Percentiles rank a stretch among this genome's conserved stretches.
Conservation (phyloP, 345 rosid species). For the Ailanthus altissimus region DNA sequence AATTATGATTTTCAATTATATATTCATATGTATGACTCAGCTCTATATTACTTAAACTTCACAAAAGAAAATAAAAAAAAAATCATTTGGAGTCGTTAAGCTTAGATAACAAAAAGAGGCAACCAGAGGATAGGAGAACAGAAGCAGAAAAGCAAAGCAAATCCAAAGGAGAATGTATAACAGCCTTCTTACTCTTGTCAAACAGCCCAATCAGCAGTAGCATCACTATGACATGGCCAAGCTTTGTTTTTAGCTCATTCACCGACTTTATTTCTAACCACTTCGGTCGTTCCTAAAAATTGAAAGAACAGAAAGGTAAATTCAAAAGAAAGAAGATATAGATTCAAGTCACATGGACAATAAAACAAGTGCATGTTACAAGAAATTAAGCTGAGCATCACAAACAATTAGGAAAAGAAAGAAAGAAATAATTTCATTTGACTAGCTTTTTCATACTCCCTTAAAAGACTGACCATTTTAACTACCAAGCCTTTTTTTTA, state of each 20-base stretch:
- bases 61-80: not conserved
- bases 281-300: constrained; percentile 68
- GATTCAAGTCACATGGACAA: not conserved
- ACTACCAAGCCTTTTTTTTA: not conserved
- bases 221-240: constrained; percentile 97
- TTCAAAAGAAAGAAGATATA: not conserved
- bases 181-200: constrained; percentile 80
- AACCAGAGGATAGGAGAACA: constrained; percentile 71
- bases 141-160: constrained; percentile 83
- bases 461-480: not conserved
- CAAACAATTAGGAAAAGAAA: not conserved
- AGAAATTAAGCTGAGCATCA: not conserved
- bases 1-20: too few species aligned
- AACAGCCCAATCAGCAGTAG: constrained; percentile 83
- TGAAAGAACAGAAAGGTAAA: not conserved
- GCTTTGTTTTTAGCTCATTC: constrained; percentile 77
- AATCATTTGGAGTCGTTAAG: constrained; percentile 49
- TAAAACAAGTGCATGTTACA: too few species aligned
- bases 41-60: not conserved
- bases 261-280: constrained; percentile 85
- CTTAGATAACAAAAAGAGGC: constrained; percentile 81
- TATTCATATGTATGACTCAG: not conserved
- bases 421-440: not conserved
- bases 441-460: not conserved
- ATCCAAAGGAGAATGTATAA: constrained; percentile 61